Conservation (phyloP, 2,329 filamentous ascomycete species). For the Aaosphaeria pasadenensis region DNA sequence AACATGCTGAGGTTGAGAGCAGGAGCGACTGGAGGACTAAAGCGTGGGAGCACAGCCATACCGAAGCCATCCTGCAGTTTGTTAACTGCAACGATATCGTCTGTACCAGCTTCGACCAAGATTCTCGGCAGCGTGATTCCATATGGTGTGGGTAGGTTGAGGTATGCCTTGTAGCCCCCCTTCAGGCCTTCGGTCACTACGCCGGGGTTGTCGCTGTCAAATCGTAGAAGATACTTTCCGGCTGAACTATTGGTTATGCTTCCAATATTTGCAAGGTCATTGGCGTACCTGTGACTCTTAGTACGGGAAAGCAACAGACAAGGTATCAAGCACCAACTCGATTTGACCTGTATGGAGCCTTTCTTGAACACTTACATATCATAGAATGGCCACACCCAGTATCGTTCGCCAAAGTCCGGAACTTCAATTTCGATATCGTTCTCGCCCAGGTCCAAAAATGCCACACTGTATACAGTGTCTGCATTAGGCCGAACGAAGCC, state of each 20-base stretch:
- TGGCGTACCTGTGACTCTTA: background rate
- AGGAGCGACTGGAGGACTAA: background rate
- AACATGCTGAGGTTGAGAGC: background rate
- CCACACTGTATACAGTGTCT: conserved; percentile 1
- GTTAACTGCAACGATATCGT: background rate
- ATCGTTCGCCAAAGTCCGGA: background rate
- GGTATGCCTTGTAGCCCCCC: background rate
- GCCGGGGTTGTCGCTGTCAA: background rate
- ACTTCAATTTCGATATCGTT: conserved; percentile 1
- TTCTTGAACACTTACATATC: background rate
- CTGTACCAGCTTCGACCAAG: background rate
- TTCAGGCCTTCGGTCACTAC: background rate
- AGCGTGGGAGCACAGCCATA: conserved; percentile 1
- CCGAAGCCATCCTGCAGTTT: background rate
- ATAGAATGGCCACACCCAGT: conserved; percentile 1
- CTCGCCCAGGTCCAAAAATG: background rate
- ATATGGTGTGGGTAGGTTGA: conserved; percentile 1
- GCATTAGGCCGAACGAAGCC: conserved; percentile 1
- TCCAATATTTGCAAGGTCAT: conserved; percentile 1
- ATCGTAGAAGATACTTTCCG: conserved; percentile 1
- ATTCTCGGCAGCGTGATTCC: background rate
- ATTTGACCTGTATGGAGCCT: background rate
- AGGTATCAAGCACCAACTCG: no score
- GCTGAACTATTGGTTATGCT: background rate
- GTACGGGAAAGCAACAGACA: background rate